These are phyloP conservation scores for Obelidium mucronatum DNA, from an alignment of 192 early-diverging fungal genomes.

Conservation along the genomic window DNA sequence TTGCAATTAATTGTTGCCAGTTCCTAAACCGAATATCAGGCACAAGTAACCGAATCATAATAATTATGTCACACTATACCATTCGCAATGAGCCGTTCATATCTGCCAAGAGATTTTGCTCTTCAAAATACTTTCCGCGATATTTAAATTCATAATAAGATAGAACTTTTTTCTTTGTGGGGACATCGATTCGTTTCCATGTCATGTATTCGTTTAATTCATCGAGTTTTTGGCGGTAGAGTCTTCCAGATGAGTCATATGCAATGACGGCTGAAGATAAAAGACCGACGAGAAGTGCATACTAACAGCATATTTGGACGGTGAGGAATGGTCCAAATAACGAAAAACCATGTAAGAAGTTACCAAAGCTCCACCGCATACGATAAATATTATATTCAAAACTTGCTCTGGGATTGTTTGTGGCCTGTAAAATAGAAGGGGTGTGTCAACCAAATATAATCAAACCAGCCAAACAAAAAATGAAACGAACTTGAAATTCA, in stretches of 20 bases:
- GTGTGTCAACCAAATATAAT: not conserved
- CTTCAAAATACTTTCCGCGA: slow-evolving; percentile 38
- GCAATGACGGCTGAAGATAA: slow-evolving; percentile 19
- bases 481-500: not conserved
- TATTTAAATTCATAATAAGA: slow-evolving; percentile 42
- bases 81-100: slow-evolving; percentile 27
- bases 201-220: slow-evolving; percentile 17
- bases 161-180: slow-evolving; percentile 31
- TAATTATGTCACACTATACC: not conserved
- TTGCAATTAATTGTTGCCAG: slow-evolving; percentile 35
- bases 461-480: not conserved
- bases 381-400: slow-evolving; percentile 5
- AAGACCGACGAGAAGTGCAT: slow-evolving; percentile 21
- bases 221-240: slow-evolving; percentile 24
- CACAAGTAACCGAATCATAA: not conserved
- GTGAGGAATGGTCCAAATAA: not conserved
- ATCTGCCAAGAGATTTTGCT: slow-evolving; percentile 1
- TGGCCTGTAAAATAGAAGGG: not conserved
- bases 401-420: not conserved
- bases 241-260: slow-evolving; percentile 1
- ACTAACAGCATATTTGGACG: not conserved
- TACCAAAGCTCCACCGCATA: not conserved
- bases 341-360: not conserved
- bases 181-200: slow-evolving; percentile 14
- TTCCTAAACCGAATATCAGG: slow-evolving; percentile 7